Evolutionary conservation across 78 protist species (phyloP).

Genomic region (Guillardia theta): DNA sequence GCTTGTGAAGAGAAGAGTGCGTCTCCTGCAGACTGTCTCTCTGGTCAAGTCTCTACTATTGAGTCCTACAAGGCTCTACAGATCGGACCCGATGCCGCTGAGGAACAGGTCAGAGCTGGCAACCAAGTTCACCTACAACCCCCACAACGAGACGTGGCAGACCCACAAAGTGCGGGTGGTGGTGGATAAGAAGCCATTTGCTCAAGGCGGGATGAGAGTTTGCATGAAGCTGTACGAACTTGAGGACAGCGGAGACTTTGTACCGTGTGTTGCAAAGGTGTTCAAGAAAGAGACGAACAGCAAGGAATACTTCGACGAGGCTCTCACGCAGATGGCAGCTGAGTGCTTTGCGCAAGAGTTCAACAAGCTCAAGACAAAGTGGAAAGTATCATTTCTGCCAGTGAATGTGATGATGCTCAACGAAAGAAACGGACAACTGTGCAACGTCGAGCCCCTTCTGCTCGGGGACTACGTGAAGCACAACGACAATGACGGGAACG

Average conservation of each 20-base stretch:
- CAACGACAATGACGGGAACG: constrained; percentile 8
- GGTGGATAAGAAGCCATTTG: constrained; percentile 25
- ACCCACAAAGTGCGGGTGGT: neutral
- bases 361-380: neutral
- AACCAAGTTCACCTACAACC: neutral
- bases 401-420: neutral
- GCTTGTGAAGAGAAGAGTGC: too few species aligned
- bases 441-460: neutral
- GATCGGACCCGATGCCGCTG: too few species aligned
- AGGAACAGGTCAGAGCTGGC: neutral
- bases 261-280: constrained; percentile 27
- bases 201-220: neutral
- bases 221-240: neutral
- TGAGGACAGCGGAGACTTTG: neutral
- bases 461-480: neutral
- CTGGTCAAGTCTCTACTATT: too few species aligned
- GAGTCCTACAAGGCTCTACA: too few species aligned
- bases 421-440: neutral
- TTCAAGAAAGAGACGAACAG: neutral
- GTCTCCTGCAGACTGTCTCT: too few species aligned
- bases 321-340: neutral
- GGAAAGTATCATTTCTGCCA: neutral
- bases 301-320: neutral
- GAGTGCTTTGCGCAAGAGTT: neutral
- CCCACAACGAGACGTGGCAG: neutral